Conservation (phyloP, 148 eudicot species). For the Limonium bicolor region DNA sequence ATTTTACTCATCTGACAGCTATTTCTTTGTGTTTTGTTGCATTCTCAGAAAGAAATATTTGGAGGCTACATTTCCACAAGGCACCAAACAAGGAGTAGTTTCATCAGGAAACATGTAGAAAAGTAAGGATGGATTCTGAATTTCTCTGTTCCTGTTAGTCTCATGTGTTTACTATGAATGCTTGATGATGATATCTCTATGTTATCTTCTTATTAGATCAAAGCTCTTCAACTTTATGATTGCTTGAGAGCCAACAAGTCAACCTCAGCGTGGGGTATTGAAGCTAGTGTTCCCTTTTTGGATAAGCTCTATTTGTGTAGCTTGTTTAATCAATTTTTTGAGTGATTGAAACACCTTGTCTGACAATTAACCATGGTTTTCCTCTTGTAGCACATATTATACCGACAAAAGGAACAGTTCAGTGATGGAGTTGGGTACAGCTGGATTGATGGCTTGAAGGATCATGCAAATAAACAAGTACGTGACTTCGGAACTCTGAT, state of each 20-base stretch:
- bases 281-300: conserved; percentile 85
- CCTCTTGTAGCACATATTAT: conserved; percentile 60
- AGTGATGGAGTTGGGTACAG: conserved; percentile 98
- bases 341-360: background rate
- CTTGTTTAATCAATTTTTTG: conserved; percentile 58
- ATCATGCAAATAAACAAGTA: conserved; percentile 69
- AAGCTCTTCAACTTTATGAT: conserved; percentile 89
- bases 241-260: conserved; percentile 90
- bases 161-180: too few species aligned
- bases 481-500: background rate
- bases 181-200: too few species aligned
- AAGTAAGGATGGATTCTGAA: too few species aligned
- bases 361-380: background rate
- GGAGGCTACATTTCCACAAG: too few species aligned
- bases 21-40: too few species aligned
- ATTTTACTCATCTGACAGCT: too few species aligned
- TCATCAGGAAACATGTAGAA: too few species aligned
- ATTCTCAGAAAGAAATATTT: too few species aligned
- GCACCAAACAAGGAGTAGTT: too few species aligned
- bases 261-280: conserved; percentile 93
- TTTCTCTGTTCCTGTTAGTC: too few species aligned
- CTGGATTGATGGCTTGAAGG: conserved; percentile 93
- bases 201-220: too few species aligned
- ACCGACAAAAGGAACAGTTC: conserved; percentile 91
- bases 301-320: conserved; percentile 90